Percentiles rank a stretch among this genome's conserved stretches.
Evolutionary conservation across 176 grass and related monocot genomes (phyloP).

Genomic region (Chrysopogon serrulatus): DNA sequence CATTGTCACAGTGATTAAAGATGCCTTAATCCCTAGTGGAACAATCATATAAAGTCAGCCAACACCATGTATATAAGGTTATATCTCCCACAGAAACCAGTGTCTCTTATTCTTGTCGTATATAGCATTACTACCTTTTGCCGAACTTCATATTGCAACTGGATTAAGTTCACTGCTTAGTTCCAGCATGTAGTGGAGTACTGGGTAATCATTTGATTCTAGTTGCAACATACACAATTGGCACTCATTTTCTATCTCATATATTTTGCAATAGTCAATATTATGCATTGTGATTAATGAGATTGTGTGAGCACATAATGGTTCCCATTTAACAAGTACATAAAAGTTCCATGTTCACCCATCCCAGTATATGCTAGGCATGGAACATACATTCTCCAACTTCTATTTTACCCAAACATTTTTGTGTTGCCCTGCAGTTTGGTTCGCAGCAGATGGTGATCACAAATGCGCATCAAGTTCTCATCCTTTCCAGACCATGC

Average conservation of each 20-base stretch:
- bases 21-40: slow-evolving; percentile 76
- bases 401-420: background rate
- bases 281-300: background rate
- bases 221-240: background rate
- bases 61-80: slow-evolving; percentile 35
- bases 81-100: background rate
- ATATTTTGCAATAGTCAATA: background rate
- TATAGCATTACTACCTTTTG: background rate
- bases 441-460: slow-evolving; percentile 19
- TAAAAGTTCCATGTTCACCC: background rate
- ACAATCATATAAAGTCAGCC: slow-evolving; percentile 55
- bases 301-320: background rate
- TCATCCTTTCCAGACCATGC: background rate
- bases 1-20: slow-evolving; percentile 88
- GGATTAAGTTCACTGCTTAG: background rate
- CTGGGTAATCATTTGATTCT: background rate
- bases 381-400: background rate
- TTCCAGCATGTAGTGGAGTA: background rate
- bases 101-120: background rate
- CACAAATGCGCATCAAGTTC: background rate
- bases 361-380: background rate
- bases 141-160: background rate
- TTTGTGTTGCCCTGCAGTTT: slow-evolving; percentile 10
- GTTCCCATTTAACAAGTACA: background rate
- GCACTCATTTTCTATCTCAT: background rate